A percentile compares a stretch with the other conserved stretches of the same genome.
These are phyloP conservation scores for Inonotus obliquus DNA, from an alignment of 1,284 basidiomycete species.

Conservation along the genomic window DNA sequence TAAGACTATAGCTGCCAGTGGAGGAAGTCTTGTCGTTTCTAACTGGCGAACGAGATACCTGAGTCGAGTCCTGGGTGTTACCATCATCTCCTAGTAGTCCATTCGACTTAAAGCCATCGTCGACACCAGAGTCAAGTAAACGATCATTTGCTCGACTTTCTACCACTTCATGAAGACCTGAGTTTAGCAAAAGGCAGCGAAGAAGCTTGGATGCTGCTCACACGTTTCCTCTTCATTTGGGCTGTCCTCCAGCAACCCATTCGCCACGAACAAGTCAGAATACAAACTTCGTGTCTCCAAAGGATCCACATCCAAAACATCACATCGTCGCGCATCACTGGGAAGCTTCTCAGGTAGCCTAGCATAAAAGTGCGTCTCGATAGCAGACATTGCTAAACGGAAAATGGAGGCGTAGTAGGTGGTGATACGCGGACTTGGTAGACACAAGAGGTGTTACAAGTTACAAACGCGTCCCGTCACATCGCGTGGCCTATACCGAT, in stretches of 20 bases:
- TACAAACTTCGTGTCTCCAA: not conserved
- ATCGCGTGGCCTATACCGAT: not conserved
- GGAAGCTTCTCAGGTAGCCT: not conserved
- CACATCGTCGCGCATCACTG: not conserved
- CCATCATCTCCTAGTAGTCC: not conserved
- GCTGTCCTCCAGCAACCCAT: slow-evolving; percentile 4
- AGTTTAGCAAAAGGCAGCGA: not conserved
- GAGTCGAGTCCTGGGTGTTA: not conserved
- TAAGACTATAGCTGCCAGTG: not conserved
- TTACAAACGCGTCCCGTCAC: slow-evolving; percentile 1
- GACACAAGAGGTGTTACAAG: not conserved
- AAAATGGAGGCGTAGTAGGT: not conserved
- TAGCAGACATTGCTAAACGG: not conserved
- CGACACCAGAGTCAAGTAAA: not conserved
- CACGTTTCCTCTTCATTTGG: slow-evolving; percentile 7
- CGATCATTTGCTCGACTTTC: not conserved
- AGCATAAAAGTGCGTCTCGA: not conserved
- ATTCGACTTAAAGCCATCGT: slow-evolving; percentile 1
- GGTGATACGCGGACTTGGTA: no score
- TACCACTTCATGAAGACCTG: not conserved
- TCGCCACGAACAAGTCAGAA: not conserved
- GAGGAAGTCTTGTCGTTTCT: not conserved
- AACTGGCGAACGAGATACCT: not conserved
- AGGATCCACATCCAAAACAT: not conserved
- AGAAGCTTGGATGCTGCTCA: not conserved